Evolutionary conservation across 129 eudicot genomes (phyloP).

Genomic region (Saposhnikovia divaricata): DNA sequence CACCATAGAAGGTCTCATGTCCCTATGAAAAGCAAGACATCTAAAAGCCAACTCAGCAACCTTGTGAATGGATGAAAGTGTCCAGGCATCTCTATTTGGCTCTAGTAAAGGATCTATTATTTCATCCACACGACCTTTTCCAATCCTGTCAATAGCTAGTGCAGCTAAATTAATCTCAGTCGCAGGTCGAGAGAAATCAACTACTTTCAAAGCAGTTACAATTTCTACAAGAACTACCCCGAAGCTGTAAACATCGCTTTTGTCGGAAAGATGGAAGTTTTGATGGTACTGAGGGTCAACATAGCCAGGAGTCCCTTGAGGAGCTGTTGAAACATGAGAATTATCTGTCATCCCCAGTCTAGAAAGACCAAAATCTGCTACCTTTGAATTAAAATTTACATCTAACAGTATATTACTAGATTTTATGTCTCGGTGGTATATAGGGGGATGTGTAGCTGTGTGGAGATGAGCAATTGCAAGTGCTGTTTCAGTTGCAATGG

Average conservation of each 20-base stretch:
- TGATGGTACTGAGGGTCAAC: constrained; percentile 97
- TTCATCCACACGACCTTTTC: constrained; percentile 73
- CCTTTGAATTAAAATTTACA: constrained; percentile 59
- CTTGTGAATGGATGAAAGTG: constrained; percentile 64
- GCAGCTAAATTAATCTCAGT: constrained; percentile 85
- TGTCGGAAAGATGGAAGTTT: constrained; percentile 84
- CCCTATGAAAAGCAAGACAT: constrained; percentile 88
- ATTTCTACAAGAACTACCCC: constrained; percentile 95
- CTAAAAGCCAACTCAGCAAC: constrained; percentile 94
- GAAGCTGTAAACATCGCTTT: constrained; percentile 90
- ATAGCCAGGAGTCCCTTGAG: constrained; percentile 98
- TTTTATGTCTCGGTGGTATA: constrained; percentile 88
- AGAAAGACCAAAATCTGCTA: constrained; percentile 92
- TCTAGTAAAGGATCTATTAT: constrained; percentile 69
- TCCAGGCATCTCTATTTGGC: constrained; percentile 81
- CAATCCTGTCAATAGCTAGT: constrained; percentile 67
- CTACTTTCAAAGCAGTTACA: constrained; percentile 76
- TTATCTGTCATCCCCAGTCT: constrained; percentile 78
- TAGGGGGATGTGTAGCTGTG: constrained; percentile 73
- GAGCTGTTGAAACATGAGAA: constrained; percentile 92
- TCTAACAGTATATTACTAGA: constrained; percentile 87
- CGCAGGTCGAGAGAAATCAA: constrained; percentile 70
- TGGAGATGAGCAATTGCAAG: constrained; percentile 88
- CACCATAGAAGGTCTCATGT: constrained; percentile 89
- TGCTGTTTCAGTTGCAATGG: constrained; percentile 80